phyloP scores from a whole-genome alignment of 2,329 filamentous ascomycete genomes.

The Pseudogymnoascus sp. region DNA sequence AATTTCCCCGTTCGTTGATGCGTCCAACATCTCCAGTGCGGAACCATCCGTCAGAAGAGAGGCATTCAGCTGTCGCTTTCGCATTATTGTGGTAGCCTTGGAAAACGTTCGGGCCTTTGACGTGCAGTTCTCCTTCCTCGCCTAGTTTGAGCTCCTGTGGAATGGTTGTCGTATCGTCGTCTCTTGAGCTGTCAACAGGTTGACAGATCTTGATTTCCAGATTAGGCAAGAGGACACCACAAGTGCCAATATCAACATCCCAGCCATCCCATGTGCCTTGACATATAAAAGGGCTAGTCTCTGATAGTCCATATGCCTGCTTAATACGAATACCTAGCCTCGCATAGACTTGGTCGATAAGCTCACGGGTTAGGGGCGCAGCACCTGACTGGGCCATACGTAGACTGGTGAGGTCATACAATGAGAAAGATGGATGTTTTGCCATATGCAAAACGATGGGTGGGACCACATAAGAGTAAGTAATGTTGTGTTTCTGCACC shows the following conservation, averaged over 20 bases:
- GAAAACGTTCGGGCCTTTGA: constrained; percentile 27
- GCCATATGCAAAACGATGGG: constrained; percentile 71
- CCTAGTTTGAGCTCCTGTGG: background rate
- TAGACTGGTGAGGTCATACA: constrained; percentile 71
- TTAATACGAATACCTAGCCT: constrained; percentile 71
- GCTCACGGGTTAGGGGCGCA: constrained; percentile 69
- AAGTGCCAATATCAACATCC: background rate
- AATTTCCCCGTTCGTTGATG: constrained; percentile 30
- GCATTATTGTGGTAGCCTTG: constrained; percentile 32
- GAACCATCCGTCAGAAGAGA: constrained; percentile 29
- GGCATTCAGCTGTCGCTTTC: constrained; percentile 24
- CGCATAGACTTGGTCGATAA: constrained; percentile 65
- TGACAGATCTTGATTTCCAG: background rate
- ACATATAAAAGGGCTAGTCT: constrained; percentile 73
- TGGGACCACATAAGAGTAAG: constrained; percentile 71
- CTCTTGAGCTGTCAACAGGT: background rate
- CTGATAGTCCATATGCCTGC: constrained; percentile 81
- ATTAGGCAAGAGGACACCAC: background rate
- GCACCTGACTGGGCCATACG: constrained; percentile 79
- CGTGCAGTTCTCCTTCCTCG: constrained; percentile 15
- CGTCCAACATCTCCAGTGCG: constrained; percentile 38
- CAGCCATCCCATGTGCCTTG: constrained; percentile 53
- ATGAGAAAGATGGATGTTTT: constrained; percentile 67
- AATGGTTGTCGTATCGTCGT: background rate
- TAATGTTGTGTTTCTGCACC: constrained; percentile 66